phyloP scores from a whole-genome alignment of 441 rosid species.

The Jatropha podagrica region DNA sequence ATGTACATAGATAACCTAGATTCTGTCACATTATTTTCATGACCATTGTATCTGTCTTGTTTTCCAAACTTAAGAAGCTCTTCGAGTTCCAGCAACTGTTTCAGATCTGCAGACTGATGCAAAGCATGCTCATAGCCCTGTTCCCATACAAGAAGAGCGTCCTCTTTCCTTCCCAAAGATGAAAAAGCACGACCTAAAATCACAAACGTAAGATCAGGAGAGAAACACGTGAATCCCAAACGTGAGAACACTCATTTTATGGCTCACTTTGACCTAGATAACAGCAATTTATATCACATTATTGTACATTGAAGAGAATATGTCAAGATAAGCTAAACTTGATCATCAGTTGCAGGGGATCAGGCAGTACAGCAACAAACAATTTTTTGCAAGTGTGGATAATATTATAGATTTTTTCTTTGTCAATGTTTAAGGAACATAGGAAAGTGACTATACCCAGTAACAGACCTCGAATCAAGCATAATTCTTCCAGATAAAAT shows the following conservation, averaged over 20 bases:
- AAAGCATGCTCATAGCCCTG: slow-evolving; percentile 69
- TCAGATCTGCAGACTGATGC: slow-evolving; percentile 77
- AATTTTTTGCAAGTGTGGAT: too few relatives aligned
- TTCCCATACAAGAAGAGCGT: slow-evolving; percentile 79
- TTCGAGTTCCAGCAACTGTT: slow-evolving; percentile 87
- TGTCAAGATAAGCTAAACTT: slow-evolving; percentile 4
- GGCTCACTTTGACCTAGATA: neutral
- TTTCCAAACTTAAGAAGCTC: slow-evolving; percentile 61
- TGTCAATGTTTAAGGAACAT: too few relatives aligned
- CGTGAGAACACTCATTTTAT: neutral
- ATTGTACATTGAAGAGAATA: neutral
- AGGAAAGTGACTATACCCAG: too few relatives aligned
- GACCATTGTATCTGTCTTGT: slow-evolving; percentile 38
- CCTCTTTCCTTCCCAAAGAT: slow-evolving; percentile 80
- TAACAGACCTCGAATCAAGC: too few relatives aligned
- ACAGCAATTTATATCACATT: neutral
- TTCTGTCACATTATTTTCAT: slow-evolving; percentile 32
- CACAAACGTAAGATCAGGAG: slow-evolving; percentile 26
- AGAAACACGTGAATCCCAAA: neutral
- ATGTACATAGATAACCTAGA: slow-evolving; percentile 30
- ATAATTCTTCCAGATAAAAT: neutral
- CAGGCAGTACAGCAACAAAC: too few relatives aligned
- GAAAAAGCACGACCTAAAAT: slow-evolving; percentile 74
- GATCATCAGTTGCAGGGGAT: neutral
- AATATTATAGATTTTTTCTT: too few relatives aligned